Evolutionary conservation across 441 rosid species (phyloP), one percentile per base, ranked within the genome.

Genomic region (Pelargonium fulgidum): DNA sequence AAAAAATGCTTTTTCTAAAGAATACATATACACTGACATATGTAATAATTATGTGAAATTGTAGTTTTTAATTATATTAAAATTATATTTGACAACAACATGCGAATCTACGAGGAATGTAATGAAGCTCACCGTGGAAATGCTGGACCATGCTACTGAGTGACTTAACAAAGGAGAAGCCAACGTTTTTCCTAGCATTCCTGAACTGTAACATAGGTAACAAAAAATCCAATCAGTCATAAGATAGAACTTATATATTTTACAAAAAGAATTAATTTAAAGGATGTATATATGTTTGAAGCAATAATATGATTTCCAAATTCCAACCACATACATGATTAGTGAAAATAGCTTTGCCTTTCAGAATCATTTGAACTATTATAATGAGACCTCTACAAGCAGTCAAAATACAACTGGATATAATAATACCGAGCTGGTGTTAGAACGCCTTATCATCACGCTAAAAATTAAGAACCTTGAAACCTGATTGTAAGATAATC

Each of bases 161-260:
- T 22, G 24, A 22, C 24, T 22, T 22, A 22, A 22, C 24, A 22
- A 22, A 22, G 24, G 24, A 22, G 24, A 22, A 22, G 24, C 82
- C 67, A 76, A 61, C 36, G 80, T 71, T 79, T 76, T 84, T 67
- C 87, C 91, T 19, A 80, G 80, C 91, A 90, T 88, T 81, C 76
- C 88, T 83, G 68, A 75, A 73, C 50, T 56, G 70, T n/a, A 9
- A 8, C n/a, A 47, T 47, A 22, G 13, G 13, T 9, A 47, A 47
- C 13, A n/a, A 3, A 11, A 47, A 47, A 9, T 8, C 52, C 52
- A 9, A 47, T 13, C 52, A 9, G 52, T 47, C 3, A 45, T 7
- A 9, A 9, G 11, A 45, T 45, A 9, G 11, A 45, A 45, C 4
- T 45, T n/a, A n/a, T n/a, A n/a, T 11, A 45, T 45, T 9, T 45